Evolutionary conservation across 768 basidiomycete genomes (phyloP), one percentile per base, ranked within the genome.

Genomic region (Mycena leptocephala): DNA sequence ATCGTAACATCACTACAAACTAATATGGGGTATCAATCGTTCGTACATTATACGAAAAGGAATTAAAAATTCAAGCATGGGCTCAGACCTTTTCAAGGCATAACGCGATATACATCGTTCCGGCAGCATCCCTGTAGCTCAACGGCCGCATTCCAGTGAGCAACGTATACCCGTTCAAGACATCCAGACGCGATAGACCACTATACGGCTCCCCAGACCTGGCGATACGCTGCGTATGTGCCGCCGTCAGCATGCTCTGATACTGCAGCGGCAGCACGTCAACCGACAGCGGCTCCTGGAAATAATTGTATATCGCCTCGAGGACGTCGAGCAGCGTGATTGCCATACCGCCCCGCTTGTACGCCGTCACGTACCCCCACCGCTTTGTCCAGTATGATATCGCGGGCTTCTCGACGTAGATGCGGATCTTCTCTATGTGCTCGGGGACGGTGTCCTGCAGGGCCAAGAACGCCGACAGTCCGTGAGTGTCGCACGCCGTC

Each of bases 281-380:
- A 20, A 39, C 30, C 5, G 62, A 11, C 43, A 72, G 48, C 51
- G 70, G 70, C 61, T 72, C 70, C 62, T 72, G 70, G 35, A 72
- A 72, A 48, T 72, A 64, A 33, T 63, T 53, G 35, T 72, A 72
- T 20, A 72, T 41, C 62, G 70, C 70, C 62, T 72, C 70, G 32
- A 72, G 62, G 5, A 72, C 62, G 37, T 72, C 70, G n/a, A 53
- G 51, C 61, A 72, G 70, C 26, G 70, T 63, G 70, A 72, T 63
- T 22, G 48, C 51, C 20, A n/a, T 37, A 24, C 62, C 70, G 70
- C 39, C n/a, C 9, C 70, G 61, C 37, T 55, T 63, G 51, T 72
- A 43, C 37, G 51, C 70, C 35, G 70, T 72, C 16, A 53, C 62
- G 30, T 63, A 72, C 70, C 70, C 70, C 70, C 70, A 72, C 51